phyloP scores from a whole-genome alignment of 805 yeast species.

The Candida nitratophila region DNA sequence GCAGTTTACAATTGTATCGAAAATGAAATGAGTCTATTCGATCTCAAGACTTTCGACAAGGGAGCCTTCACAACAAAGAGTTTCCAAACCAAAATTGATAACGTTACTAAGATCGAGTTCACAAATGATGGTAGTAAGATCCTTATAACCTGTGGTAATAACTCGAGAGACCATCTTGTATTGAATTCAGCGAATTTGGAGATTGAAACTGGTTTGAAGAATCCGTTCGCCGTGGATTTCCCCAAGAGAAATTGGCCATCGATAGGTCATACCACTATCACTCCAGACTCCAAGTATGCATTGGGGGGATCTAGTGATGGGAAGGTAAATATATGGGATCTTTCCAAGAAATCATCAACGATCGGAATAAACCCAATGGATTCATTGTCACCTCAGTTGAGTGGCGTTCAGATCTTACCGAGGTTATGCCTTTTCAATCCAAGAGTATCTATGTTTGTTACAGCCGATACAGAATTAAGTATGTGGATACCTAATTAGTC shows the following conservation, averaged over 20 bases:
- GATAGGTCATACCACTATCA: conserved; percentile 51
- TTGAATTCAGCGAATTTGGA: conserved; percentile 4
- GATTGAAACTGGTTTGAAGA: neutral
- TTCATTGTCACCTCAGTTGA: neutral
- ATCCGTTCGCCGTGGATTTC: neutral
- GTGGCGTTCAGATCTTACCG: conserved; percentile 28
- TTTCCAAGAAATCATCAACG: conserved; percentile 3
- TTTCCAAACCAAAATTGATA: neutral
- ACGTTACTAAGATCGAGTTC: conserved; percentile 29
- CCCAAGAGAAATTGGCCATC: neutral
- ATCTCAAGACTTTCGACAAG: conserved; percentile 47
- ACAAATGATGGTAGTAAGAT: conserved; percentile 37
- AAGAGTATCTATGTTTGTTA: conserved; percentile 48
- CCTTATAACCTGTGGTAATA: conserved; percentile 24
- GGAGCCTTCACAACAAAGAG: conserved; percentile 43
- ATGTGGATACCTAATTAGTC: conserved; percentile 34
- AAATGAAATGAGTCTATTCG: conserved; percentile 51
- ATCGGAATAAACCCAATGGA: neutral
- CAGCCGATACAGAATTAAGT: conserved; percentile 50
- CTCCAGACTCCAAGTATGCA: conserved; percentile 62
- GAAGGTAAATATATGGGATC: conserved; percentile 47
- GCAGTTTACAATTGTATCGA: conserved; percentile 50
- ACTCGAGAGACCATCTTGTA: conserved; percentile 4
- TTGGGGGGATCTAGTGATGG: conserved; percentile 56
- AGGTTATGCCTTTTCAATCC: conserved; percentile 56